These are phyloP conservation scores for Euphrasia arctica DNA, from an alignment of 305 asterid species.

Conservation along the genomic window DNA sequence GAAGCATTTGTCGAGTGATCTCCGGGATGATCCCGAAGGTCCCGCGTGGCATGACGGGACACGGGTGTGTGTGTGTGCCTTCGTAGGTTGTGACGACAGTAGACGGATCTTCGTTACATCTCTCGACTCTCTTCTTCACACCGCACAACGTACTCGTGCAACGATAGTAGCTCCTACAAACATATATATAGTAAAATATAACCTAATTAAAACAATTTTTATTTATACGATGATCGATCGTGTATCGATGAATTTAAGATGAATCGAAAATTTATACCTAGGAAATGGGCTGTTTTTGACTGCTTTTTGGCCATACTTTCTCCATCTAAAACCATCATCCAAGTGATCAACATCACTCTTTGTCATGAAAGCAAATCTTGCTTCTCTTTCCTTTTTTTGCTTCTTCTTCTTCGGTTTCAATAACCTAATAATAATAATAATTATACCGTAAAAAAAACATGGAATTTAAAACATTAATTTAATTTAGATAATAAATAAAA, in stretches of 20 bases:
- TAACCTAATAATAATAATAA: constrained; percentile 31
- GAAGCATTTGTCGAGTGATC: constrained; percentile 13
- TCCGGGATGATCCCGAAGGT: constrained; percentile 40
- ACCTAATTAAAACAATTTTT: no score
- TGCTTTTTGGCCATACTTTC: constrained; percentile 89
- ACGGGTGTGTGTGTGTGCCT: constrained; percentile 77
- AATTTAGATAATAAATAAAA: constrained; percentile 15
- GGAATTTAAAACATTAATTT: background rate
- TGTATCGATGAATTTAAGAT: no score
- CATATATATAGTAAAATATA: background rate
- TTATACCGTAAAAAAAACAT: no score
- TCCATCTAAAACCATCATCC: constrained; percentile 91
- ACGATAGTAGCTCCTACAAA: constrained; percentile 81
- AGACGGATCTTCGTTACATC: constrained; percentile 67
- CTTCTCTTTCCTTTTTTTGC: constrained; percentile 59
- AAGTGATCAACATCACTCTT: constrained; percentile 76
- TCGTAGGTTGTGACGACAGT: constrained; percentile 84
- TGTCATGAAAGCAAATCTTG: constrained; percentile 88
- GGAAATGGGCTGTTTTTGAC: constrained; percentile 82
- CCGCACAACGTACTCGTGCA: constrained; percentile 81
- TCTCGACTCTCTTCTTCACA: constrained; percentile 84
- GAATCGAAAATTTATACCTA: constrained; percentile 34
- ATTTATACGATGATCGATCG: no score
- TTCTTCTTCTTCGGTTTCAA: constrained; percentile 67
- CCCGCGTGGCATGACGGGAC: constrained; percentile 66